A percentile compares a stretch with the other conserved stretches of the same genome.
phyloP scores from a whole-genome alignment of 768 basidiomycete species.

The Boletellus sp. region DNA sequence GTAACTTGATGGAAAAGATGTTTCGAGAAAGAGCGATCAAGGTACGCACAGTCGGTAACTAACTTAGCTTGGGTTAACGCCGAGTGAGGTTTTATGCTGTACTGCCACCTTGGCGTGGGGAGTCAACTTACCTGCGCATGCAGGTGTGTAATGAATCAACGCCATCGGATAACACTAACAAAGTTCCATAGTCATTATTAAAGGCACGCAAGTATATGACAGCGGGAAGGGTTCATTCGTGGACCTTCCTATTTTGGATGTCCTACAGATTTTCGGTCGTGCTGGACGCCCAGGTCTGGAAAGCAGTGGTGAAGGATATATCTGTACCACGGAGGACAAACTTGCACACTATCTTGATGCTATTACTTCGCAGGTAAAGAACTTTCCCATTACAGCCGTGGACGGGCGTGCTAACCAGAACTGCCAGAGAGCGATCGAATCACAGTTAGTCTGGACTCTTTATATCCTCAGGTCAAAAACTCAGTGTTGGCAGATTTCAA shows the following conservation, averaged over 20 bases:
- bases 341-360: conserved; percentile 86
- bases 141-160: conserved; percentile 48
- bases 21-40: conserved; percentile 91
- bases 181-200: conserved; percentile 71
- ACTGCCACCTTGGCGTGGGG: conserved; percentile 99
- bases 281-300: conserved; percentile 88
- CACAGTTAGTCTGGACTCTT: conserved; percentile 55
- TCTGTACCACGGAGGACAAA: conserved; percentile 93
- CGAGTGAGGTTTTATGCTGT: conserved; percentile 84
- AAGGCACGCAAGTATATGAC: conserved; percentile 96
- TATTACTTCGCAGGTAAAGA: conserved; percentile 75
- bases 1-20: conserved; percentile 93
- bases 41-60: conserved; percentile 39
- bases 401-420: not conserved
- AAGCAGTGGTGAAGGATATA: conserved; percentile 92
- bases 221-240: conserved; percentile 85
- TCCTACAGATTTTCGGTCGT: conserved; percentile 95
- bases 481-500: conserved; percentile 52
- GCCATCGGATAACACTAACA: conserved; percentile 6
- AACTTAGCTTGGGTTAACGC: not conserved
- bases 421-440: conserved; percentile 87
- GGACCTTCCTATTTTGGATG: conserved; percentile 91
- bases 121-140: conserved; percentile 97
- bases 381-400: not conserved
- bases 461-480: not conserved